Evolutionary conservation across 768 basidiomycete genomes (phyloP).

Genomic region (Obba rivulosa): DNA sequence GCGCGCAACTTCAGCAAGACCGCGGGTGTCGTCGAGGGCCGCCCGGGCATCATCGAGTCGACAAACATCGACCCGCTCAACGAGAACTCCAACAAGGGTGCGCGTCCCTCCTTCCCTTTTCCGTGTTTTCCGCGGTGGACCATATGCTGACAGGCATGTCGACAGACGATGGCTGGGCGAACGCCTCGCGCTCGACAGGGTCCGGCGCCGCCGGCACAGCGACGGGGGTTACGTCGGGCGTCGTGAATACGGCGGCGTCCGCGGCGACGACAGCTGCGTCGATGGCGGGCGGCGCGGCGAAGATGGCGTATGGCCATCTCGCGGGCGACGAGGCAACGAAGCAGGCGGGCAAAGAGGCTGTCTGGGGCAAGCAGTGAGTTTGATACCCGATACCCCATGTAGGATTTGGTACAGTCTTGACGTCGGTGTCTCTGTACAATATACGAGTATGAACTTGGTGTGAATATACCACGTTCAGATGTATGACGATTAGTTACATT

Average conservation of each 20-base stretch:
- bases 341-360: constrained; percentile 28
- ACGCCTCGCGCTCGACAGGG: constrained; percentile 17
- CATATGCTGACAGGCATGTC: not conserved
- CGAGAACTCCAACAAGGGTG: constrained; percentile 38
- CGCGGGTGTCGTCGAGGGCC: constrained; percentile 47
- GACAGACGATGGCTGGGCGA: constrained; percentile 39
- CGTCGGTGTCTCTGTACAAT: no score
- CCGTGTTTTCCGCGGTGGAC: not conserved
- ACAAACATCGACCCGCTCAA: constrained; percentile 49
- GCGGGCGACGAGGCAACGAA: constrained; percentile 31
- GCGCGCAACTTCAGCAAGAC: constrained; percentile 33
- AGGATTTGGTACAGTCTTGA: no score
- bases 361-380: constrained; percentile 18
- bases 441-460: no score
- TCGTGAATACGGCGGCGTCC: constrained; percentile 11
- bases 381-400: no score
- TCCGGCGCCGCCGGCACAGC: constrained; percentile 3
- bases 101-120: constrained; percentile 1
- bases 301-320: constrained; percentile 32
- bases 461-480: no score
- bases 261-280: constrained; percentile 21
- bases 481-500: no score
- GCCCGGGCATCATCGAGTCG: constrained; percentile 52
- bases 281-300: constrained; percentile 30
- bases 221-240: constrained; percentile 7